phyloP scores from a whole-genome alignment of 2,329 filamentous ascomycete species.

The Fusarium sacchari region DNA sequence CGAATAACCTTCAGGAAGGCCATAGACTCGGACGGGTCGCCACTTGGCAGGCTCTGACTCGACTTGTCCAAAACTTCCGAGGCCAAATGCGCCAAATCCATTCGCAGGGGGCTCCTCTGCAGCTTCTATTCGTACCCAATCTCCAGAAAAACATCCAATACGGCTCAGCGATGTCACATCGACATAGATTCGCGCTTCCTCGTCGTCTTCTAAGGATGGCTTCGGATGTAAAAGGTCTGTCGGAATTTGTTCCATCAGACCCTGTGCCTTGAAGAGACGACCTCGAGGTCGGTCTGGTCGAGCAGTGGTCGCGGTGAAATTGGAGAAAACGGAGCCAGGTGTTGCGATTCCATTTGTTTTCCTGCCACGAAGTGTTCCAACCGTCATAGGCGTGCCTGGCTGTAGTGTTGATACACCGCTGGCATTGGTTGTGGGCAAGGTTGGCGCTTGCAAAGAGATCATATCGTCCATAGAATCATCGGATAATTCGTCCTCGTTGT shows the following conservation, averaged over 20 bases:
- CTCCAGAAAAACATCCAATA: conserved; percentile 95
- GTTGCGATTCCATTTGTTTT: conserved; percentile 79
- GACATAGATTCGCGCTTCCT: conserved; percentile 89
- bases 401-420: conserved; percentile 84
- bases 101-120: conserved; percentile 77
- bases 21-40: conserved; percentile 89
- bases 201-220: conserved; percentile 80
- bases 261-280: conserved; percentile 85
- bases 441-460: conserved; percentile 86
- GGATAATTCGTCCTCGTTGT: conserved; percentile 79
- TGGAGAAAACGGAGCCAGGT: conserved; percentile 89
- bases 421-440: conserved; percentile 78
- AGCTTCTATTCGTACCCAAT: conserved; percentile 90
- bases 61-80: conserved; percentile 66
- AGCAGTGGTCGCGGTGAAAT: conserved; percentile 84
- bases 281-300: conserved; percentile 77
- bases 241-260: conserved; percentile 76
- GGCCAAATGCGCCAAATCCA: conserved; percentile 72
- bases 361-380: conserved; percentile 67
- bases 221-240: conserved; percentile 86
- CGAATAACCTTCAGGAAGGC: conserved; percentile 80
- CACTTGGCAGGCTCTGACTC: conserved; percentile 73
- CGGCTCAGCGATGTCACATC: conserved; percentile 86
- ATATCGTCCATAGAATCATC: conserved; percentile 94
- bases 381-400: conserved; percentile 81